Conservation (phyloP, 495 filamentous ascomycete genomes). For the Penicillium simplicissimum region DNA sequence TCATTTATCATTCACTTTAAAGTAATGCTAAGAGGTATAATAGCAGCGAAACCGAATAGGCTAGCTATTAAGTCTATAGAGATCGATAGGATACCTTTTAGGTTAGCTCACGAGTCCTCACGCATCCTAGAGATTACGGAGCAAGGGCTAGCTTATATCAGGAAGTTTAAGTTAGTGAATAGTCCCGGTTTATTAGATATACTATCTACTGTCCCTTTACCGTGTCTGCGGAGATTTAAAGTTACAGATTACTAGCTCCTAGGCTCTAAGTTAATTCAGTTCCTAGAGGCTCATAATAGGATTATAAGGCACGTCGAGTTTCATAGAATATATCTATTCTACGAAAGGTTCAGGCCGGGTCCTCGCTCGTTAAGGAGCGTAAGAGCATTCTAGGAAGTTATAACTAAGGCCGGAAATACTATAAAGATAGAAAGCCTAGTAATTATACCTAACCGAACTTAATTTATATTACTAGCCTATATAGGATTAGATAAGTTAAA, state of each 20-base stretch:
- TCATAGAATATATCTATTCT: background rate
- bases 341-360: background rate
- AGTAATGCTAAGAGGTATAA: background rate
- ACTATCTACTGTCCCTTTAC: background rate
- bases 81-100: background rate
- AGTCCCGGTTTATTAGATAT: background rate
- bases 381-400: background rate
- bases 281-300: background rate
- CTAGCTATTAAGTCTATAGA: background rate
- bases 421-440: background rate
- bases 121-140: background rate
- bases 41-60: background rate
- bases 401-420: background rate
- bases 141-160: background rate
- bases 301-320: background rate
- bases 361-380: background rate
- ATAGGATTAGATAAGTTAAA: too few relatives aligned
- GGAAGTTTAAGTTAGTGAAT: background rate
- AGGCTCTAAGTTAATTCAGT: background rate
- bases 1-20: background rate
- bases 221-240: background rate
- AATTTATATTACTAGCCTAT: background rate
- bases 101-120: background rate
- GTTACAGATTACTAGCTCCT: background rate
- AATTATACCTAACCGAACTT: background rate